Evolutionary conservation across 2,329 filamentous ascomycete species (phyloP), one percentile per base, ranked within the genome.

Genomic region (Polytolypa hystricis): DNA sequence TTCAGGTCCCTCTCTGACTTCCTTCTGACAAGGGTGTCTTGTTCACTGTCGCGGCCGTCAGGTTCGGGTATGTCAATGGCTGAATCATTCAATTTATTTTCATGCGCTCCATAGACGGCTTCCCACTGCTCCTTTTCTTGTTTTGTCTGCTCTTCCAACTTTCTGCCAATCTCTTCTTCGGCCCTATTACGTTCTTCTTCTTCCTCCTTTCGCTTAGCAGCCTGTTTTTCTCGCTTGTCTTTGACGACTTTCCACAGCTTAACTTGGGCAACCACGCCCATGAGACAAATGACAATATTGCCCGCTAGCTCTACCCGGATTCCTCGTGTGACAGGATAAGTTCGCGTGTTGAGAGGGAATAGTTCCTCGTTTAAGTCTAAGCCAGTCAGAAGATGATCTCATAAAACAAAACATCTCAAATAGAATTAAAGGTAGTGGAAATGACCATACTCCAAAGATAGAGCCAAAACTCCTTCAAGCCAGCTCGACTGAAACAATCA

Each of bases 391-490:
- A 42, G 9, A 31, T 19, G n/a, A n/a, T n/a, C n/a, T n/a, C n/a
- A n/a, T n/a, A n/a, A n/a, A n/a, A n/a, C n/a, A n/a, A n/a, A n/a
- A n/a, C n/a, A 12, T 34, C 14, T 52, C 7, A 30, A 41, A 35
- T 17, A 52, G 44, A 14, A 29, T 41, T 37, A 14, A 42, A 36
- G 32, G 17, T 9, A 31, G 17, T 18, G 14, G 33, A 21, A 16
- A n/a, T n/a, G n/a, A 12, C 40, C 70, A 57, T 55, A 75, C 72
- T 66, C 89, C 89, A 96, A 25, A 93, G 70, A 55, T 93, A 96
- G 4, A 84, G 72, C 89, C 89, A 96, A 48, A 95, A 95, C 56
- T 96, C 89, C 57, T 94, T 95, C 49, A 93, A 65, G 0, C 89
- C 89, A n/a, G 86, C 85, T 43, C 77, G 70, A 50, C 79, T 89